Evolutionary conservation across 2,329 filamentous ascomycete species (phyloP).

Genomic region (Ceratocystis destructans): DNA sequence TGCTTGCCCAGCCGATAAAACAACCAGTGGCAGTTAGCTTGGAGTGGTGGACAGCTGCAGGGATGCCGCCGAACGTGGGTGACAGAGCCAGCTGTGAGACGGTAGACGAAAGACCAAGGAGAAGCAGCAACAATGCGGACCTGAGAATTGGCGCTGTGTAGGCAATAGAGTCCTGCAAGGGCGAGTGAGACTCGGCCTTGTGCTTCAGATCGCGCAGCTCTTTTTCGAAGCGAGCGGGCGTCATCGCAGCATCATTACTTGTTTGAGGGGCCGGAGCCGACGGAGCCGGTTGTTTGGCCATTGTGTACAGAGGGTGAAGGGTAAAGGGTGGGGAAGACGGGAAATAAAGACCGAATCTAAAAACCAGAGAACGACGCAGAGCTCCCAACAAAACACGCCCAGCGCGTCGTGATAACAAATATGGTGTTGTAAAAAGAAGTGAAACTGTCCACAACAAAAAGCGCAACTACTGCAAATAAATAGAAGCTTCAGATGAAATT

Average conservation of each 20-base stretch:
- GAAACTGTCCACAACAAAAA: background rate
- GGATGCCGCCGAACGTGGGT: conserved; percentile 78
- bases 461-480: background rate
- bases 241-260: conserved; percentile 27
- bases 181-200: conserved; percentile 29
- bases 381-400: background rate
- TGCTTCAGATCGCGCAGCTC: conserved; percentile 40
- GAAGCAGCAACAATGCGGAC: conserved; percentile 28
- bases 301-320: conserved; percentile 6
- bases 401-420: background rate
- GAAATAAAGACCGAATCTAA: background rate
- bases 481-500: background rate
- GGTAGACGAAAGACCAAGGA: conserved; percentile 52
- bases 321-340: background rate
- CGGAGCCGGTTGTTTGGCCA: conserved; percentile 11
- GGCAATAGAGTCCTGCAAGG: conserved; percentile 25
- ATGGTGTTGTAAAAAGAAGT: background rate
- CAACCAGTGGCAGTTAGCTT: conserved; percentile 51
- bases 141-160: conserved; percentile 28
- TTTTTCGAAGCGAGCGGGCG: conserved; percentile 39
- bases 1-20: conserved; percentile 59
- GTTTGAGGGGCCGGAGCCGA: conserved; percentile 9
- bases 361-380: background rate
- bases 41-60: conserved; percentile 57
- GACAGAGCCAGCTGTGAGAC: conserved; percentile 65